Base-by-base conservation (phyloP, 495 filamentous ascomycete species). In the Friedmanniomyces simplex region DNA sequence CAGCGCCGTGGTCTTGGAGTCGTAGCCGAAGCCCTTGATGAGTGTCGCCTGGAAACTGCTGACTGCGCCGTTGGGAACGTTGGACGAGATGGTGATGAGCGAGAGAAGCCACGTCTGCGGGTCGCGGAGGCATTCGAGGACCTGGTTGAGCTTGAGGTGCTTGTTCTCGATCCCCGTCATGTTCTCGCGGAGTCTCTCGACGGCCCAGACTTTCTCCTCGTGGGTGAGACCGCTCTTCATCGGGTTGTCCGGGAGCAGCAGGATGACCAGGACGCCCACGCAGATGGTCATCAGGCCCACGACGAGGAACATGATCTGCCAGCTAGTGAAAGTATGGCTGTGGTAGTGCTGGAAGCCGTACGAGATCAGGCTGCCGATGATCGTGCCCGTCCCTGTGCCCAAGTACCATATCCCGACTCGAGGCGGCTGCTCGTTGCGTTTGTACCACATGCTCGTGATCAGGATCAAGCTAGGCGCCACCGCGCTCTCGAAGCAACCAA, bases 381-480 rank as follows among this genome's bases (percentile, higher is more conserved):
- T 52, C 2, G n/a, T 20, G 16, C 49, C 49, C 11, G 77, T 56
- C 0, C 83, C 84, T 36, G 85, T 74, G 4, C 81, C 83, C 20
- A 76, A 75, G 64, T 84, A 87, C 83, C 84, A 87, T 11, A 82
- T 71, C 2, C 76, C 78, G 18, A 84, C 81, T 16, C 84, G 73
- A 1, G 81, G 71, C 0, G 82, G 79, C 57, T 83, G 78, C 63
- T 86, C 83, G 1, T 74, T 71, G 10, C 78, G 75, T 0, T 79
- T 79, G 59, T 86, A 88, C 80, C 80, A 87, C 70, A 67, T 71
- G 55, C 72, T 72, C 13, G 67, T 74, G 55, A 81, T 77, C 22
- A 81, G 64, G 34, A 79, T 80, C 39, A 85, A 66, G 1, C 74
- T 76, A n/a, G 83, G 83, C 41, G 76, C 77, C 50, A 85, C 79